Evolutionary conservation across 2,329 filamentous ascomycete genomes (phyloP), one percentile per base, ranked within the genome.

Genomic region (Hirsutella minnesotensis): DNA sequence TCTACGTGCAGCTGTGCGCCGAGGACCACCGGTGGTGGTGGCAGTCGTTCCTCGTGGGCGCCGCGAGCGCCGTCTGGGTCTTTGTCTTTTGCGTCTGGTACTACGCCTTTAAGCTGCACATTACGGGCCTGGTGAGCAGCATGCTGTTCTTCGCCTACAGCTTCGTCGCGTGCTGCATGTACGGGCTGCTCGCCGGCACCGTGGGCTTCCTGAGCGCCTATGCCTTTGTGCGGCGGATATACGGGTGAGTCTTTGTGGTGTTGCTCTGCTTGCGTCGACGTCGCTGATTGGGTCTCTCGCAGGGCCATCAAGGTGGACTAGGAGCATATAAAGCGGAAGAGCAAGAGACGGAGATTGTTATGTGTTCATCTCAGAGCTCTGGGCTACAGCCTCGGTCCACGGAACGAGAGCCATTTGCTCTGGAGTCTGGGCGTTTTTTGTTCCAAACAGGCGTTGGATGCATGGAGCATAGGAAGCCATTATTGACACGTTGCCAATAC

Each of bases 1-100:
- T 87, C 15, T 94, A 94, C 61, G 75, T 85, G 39, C 83, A 86
- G 63, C 75, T 94, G 16, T 90, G 86, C 64, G 72, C 78, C 2
- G 87, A 94, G 72, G 88, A 94, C 61, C 83, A 92, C 63, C 76
- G 86, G 59, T 94, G 87, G 87, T 92, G 85, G 85, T 94, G 86
- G 86, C 83, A 86, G 59, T 86, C 83, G 41, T 92, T 94, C 66
- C 64, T 86, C 39, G 76, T 88, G 9, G 87, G 87, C 37, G 83
- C 81, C 39, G 78, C 81, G 51, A 86, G 81, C 51, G 77, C 83
- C 7, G 61, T 86, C 46, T 94, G 86, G 86, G 77, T 94, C 31
- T 92, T 90, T 57, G 59, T 77, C 31, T 94, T 92, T 65, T 86
- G 83, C 59, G 67, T 81, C 40, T 94, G 85, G 81, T 94, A 90